phyloP scores from a whole-genome alignment of 2,329 filamentous ascomycete genomes.

The Trichoderma endophyticum region DNA sequence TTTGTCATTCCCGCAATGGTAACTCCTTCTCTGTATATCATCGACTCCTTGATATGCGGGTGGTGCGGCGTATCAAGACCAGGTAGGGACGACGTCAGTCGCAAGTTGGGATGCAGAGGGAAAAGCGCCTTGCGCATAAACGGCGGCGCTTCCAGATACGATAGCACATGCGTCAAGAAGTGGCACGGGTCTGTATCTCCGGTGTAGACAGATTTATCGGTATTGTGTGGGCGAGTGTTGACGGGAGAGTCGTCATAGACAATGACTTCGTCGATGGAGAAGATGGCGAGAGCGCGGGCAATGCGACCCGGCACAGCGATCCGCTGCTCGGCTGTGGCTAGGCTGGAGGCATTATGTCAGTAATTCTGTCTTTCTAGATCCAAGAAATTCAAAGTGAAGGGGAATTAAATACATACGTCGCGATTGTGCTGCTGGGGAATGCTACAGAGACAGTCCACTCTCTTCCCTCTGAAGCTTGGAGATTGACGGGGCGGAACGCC shows the following conservation, averaged over 20 bases:
- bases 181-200: constrained; percentile 73
- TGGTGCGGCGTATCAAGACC: constrained; percentile 85
- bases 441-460: constrained; percentile 75
- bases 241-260: constrained; percentile 69
- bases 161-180: constrained; percentile 75
- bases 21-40: constrained; percentile 76
- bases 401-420: constrained; percentile 53
- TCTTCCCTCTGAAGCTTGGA: constrained; percentile 59
- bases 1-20: constrained; percentile 49
- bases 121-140: constrained; percentile 76
- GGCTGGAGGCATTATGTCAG: constrained; percentile 43
- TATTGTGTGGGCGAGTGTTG: constrained; percentile 43
- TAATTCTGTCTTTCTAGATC: neutral
- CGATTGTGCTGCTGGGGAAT: constrained; percentile 72
- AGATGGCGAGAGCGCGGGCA: constrained; percentile 77
- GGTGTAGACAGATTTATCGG: constrained; percentile 57
- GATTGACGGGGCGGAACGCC: constrained; percentile 63
- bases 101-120: constrained; percentile 73
- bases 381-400: neutral
- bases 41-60: constrained; percentile 71
- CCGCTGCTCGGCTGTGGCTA: constrained; percentile 70
- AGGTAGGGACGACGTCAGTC: constrained; percentile 68
- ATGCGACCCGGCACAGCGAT: constrained; percentile 71
- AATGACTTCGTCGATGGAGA: constrained; percentile 79
- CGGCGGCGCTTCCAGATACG: constrained; percentile 80